phyloP scores from a whole-genome alignment of 176 grass and related monocot genomes.

The Carex myosuroides region DNA sequence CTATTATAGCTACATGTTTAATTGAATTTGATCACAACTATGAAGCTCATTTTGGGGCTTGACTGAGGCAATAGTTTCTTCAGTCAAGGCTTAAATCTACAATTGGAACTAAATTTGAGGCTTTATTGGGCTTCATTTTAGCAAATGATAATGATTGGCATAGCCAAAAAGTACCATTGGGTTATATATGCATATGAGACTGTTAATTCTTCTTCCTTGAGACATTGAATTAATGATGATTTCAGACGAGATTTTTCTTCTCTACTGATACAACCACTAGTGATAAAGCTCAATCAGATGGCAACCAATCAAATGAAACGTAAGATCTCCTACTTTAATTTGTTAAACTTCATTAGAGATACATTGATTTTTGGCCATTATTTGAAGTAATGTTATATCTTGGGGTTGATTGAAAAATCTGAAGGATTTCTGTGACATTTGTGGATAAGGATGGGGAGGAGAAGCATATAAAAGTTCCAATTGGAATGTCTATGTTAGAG shows the following conservation, averaged over 20 bases:
- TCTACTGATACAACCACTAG: constrained; percentile 21
- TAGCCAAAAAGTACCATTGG: not conserved
- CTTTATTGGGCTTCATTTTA: not conserved
- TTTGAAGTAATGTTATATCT: not conserved
- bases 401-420: not conserved
- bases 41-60: not conserved
- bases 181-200: not conserved
- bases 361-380: not conserved
- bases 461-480: constrained; percentile 58
- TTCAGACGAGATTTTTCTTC: constrained; percentile 12
- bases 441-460: constrained; percentile 74
- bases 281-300: constrained; percentile 7
- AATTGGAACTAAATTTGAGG: not conserved
- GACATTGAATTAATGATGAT: not conserved
- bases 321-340: constrained; percentile 4
- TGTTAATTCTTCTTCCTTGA: not conserved
- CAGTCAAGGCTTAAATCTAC: not conserved
- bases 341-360: not conserved
- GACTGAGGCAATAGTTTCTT: not conserved
- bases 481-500: constrained; percentile 97
- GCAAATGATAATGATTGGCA: not conserved
- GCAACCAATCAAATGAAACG: constrained; percentile 22
- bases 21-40: not conserved
- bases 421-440: constrained; percentile 90
- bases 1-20: not conserved